Percentiles rank a stretch among this genome's conserved stretches.
These are phyloP conservation scores for Xylaria sp. DNA, from an alignment of 2,329 filamentous ascomycete species.

Conservation along the genomic window DNA sequence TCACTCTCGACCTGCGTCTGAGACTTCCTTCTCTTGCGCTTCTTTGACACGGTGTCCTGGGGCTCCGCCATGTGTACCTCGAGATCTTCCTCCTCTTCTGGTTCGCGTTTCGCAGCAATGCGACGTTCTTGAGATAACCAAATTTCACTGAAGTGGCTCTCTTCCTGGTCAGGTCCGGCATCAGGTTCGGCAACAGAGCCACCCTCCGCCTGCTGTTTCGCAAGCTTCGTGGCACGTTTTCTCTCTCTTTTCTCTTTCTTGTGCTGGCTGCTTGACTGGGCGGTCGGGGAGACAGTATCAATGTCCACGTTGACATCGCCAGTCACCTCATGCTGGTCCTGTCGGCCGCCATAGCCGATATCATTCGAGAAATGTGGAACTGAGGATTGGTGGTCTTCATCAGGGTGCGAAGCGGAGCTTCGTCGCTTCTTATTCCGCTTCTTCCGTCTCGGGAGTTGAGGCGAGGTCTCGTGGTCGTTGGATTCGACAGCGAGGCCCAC, in stretches of 20 bases:
- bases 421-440: conserved; percentile 53
- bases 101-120: conserved; percentile 16
- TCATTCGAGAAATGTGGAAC: conserved; percentile 19
- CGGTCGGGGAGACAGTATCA: background rate
- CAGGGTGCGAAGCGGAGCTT: conserved; percentile 22
- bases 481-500: conserved; percentile 5
- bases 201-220: conserved; percentile 24
- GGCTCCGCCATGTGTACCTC: background rate
- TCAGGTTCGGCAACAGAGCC: background rate
- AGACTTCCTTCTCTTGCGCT: conserved; percentile 35
- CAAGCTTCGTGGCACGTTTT: conserved; percentile 35
- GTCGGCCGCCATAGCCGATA: conserved; percentile 9
- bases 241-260: conserved; percentile 35
- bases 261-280: conserved; percentile 18
- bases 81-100: conserved; percentile 23
- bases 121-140: conserved; percentile 27
- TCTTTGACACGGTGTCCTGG: conserved; percentile 18
- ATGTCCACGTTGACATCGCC: background rate
- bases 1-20: conserved; percentile 23
- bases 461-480: background rate
- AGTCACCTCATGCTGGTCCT: conserved; percentile 5
- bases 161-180: conserved; percentile 8
- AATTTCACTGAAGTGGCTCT: conserved; percentile 33
- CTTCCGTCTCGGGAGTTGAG: conserved; percentile 41
- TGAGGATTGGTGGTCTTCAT: conserved; percentile 7